Evolutionary conservation across 345 rosid genomes (phyloP).

Genomic region (Eucalyptus pauciflora): DNA sequence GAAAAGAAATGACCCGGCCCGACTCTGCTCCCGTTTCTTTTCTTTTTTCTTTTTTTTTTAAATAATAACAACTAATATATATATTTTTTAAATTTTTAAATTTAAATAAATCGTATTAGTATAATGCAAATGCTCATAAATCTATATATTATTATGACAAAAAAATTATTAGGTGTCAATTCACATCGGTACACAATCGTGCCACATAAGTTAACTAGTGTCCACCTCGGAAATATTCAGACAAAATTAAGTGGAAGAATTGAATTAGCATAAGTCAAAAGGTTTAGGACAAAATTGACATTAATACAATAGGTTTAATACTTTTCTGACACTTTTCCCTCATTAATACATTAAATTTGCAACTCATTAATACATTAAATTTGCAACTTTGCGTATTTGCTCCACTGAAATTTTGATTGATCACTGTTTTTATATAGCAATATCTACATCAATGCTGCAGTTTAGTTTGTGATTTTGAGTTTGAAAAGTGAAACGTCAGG

Average conservation of each 20-base stretch:
- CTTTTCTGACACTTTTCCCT: background rate
- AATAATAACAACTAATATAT: too few species aligned
- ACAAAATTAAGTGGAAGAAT: rapidly evolving
- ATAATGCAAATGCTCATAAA: too few species aligned
- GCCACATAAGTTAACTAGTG: rapidly evolving
- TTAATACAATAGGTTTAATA: too few species aligned
- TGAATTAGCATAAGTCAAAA: too few species aligned
- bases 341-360: too few species aligned
- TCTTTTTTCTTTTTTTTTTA: too few species aligned
- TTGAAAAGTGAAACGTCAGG: background rate
- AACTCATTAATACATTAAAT: too few species aligned
- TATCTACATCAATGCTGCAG: background rate
- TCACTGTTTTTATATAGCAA: background rate
- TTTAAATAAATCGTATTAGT: too few species aligned
- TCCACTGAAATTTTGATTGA: background rate
- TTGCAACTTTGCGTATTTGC: background rate
- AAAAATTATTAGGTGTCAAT: background rate
- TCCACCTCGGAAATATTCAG: rapidly evolving
- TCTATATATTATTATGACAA: too few species aligned
- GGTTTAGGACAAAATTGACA: rapidly evolving
- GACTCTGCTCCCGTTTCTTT: too few species aligned
- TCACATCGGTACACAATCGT: rapidly evolving
- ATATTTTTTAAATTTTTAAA: too few species aligned
- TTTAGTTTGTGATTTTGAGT: background rate
- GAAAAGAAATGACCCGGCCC: background rate